Evolutionary conservation across 306 rosid species (phyloP), one percentile per base, ranked within the genome.

Genomic region (Hippophae rhamnoides): DNA sequence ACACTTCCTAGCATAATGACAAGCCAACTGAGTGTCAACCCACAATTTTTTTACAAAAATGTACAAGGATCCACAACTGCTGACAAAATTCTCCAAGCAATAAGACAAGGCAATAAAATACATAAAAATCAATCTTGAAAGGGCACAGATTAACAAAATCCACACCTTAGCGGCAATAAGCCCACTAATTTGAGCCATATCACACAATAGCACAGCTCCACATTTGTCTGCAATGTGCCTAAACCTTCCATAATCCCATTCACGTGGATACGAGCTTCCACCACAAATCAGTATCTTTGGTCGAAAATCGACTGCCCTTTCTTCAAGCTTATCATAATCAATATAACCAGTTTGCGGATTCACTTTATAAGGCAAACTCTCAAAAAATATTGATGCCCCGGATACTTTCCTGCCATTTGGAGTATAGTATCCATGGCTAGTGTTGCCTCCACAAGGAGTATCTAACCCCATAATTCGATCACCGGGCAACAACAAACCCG

Each of bases 281-380:
- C 98, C 98, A 64, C 95, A 90, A 58, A 90, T 87, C 52, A 90
- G 87, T 78, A 90, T 85, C 81, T 83, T 90, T n/a, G 98, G 98
- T 45, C 98, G 95, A 74, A 85, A 87, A 79, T 90, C 96, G 41
- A 90, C 78, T 7, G 92, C 98, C 74, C 95, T 81, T 60, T 85
- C 98, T 81, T 90, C 98, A 49, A 90, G 86, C 83, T 85, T 87
- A 45, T 90, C 96, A 48, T 83, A 90, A 78, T 90, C 98, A 66
- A 87, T 75, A 70, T 79, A 78, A 9, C 95, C 89, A 1, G 92
- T 81, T 69, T 79, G 90, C 10, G 84, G 86, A 53, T 87, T 90
- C 68, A 85, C 94, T 82, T 90, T 87, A 54, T 90, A 90, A 0
- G 98, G 84, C 44, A 90, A 73, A 55, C 92, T 90, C 84, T 90